These are phyloP conservation scores for Nematocida ironsii DNA, from an alignment of 371 early-diverging fungal species.

Conservation along the genomic window DNA sequence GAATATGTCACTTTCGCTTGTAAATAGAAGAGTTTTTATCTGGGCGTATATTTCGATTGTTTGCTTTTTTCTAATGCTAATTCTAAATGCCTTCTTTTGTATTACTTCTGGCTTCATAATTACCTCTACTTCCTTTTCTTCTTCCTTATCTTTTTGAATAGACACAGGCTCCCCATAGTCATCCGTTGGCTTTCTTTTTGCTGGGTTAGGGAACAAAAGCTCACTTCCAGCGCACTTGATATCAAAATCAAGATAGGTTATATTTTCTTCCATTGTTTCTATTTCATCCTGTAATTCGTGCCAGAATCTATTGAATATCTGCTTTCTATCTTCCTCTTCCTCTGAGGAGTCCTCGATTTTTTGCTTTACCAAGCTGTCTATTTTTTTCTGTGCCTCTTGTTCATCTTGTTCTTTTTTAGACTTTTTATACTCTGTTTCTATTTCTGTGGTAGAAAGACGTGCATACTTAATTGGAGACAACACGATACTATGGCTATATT, in stretches of 20 bases:
- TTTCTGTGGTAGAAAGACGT: constrained; percentile 32
- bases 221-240: constrained; percentile 10
- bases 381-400: constrained; percentile 46
- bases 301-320: constrained; percentile 42
- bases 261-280: constrained; percentile 15
- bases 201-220: constrained; percentile 49
- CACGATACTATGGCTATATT: neutral
- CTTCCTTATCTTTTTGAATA: constrained; percentile 41
- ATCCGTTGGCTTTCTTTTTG: constrained; percentile 58
- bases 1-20: constrained; percentile 52
- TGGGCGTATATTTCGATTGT: constrained; percentile 5
- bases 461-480: constrained; percentile 36
- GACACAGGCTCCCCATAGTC: constrained; percentile 64
- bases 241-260: constrained; percentile 32
- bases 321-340: constrained; percentile 37
- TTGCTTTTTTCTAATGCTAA: constrained; percentile 4
- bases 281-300: constrained; percentile 45
- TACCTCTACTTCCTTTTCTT: constrained; percentile 29
- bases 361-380: constrained; percentile 47
- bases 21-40: constrained; percentile 29
- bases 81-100: constrained; percentile 35
- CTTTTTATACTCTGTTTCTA: constrained; percentile 31
- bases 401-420: constrained; percentile 45
- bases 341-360: constrained; percentile 54
- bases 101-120: constrained; percentile 16